These are phyloP conservation scores for Tirmania nivea DNA, from an alignment of 495 filamentous ascomycete genomes.

Conservation along the genomic window DNA sequence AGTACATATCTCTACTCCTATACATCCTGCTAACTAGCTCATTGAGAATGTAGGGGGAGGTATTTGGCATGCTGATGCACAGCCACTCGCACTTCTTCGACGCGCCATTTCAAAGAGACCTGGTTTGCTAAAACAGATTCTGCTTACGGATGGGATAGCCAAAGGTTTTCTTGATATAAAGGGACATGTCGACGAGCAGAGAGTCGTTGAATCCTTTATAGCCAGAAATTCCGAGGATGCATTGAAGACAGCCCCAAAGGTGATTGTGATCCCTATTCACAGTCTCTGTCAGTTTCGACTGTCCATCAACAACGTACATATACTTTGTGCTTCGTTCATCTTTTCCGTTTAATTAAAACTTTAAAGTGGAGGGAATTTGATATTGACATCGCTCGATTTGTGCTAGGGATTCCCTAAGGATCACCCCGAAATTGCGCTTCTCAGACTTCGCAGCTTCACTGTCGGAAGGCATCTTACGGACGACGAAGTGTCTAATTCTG, in stretches of 20 bases:
- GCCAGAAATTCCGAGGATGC: conserved; percentile 15
- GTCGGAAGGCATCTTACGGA: conserved; percentile 12
- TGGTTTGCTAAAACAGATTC: conserved; percentile 9
- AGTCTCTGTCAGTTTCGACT: too few relatives aligned
- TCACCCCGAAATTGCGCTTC: conserved; percentile 13
- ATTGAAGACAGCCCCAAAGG: conserved; percentile 18
- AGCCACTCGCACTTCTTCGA: conserved; percentile 12
- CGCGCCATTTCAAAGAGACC: conserved; percentile 10
- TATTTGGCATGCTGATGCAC: conserved; percentile 10
- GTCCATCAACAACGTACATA: too few relatives aligned
- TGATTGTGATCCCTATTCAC: neutral
- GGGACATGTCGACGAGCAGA: conserved; percentile 5
- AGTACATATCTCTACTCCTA: too few relatives aligned
- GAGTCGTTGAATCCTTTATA: conserved; percentile 10
- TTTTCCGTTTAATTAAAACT: too few relatives aligned
- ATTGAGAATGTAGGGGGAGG: conserved; percentile 7
- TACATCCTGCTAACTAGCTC: too few relatives aligned
- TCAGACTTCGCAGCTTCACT: conserved; percentile 15
- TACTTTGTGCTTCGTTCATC: too few relatives aligned
- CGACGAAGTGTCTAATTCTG: conserved; percentile 25
- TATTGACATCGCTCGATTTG: neutral
- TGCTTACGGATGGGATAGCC: conserved; percentile 8
- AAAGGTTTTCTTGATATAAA: conserved; percentile 11
- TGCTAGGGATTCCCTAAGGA: conserved; percentile 10
- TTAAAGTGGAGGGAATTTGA: too few relatives aligned